Conservation (phyloP, 805 yeast genomes). For the Jamesozyma rosinii region DNA sequence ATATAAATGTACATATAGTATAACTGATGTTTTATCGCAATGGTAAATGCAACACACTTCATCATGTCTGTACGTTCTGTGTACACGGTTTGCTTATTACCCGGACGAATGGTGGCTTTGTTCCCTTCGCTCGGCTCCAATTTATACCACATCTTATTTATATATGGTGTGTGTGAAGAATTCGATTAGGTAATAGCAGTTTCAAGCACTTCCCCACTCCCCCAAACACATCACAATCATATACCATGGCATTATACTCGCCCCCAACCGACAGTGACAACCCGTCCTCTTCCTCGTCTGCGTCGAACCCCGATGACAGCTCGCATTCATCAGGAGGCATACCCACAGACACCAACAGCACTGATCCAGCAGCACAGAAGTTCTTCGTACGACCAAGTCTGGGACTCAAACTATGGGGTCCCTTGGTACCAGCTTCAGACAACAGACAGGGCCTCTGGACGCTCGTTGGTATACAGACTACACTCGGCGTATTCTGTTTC, state of each 20-base stretch:
- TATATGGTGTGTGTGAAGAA: too few species aligned
- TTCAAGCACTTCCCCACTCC: too few species aligned
- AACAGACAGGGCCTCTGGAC: slow-evolving; percentile 45
- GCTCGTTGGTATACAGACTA: slow-evolving; percentile 44
- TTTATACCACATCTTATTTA: too few species aligned
- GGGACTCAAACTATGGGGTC: slow-evolving; percentile 59
- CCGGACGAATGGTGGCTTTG: too few species aligned
- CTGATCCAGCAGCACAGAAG: slow-evolving; percentile 10
- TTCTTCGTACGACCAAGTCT: slow-evolving; percentile 43
- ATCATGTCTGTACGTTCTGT: too few species aligned
- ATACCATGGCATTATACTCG: slow-evolving; percentile 23
- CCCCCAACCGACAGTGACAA: slow-evolving; percentile 1
- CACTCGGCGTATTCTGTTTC: slow-evolving; percentile 35
- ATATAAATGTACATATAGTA: too few species aligned
- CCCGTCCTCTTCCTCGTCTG: neutral
- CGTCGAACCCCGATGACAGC: neutral
- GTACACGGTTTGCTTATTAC: too few species aligned
- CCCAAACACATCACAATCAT: too few species aligned
- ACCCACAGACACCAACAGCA: slow-evolving; percentile 1
- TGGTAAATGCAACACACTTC: too few species aligned
- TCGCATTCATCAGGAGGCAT: neutral
- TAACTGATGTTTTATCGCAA: too few species aligned
- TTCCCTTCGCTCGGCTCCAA: too few species aligned
- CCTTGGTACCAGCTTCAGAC: slow-evolving; percentile 65
- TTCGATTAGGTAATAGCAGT: too few species aligned